Evolutionary conservation across 306 rosid species (phyloP), one percentile per base, ranked within the genome.

Genomic region (Cyclanthera cordifolia): DNA sequence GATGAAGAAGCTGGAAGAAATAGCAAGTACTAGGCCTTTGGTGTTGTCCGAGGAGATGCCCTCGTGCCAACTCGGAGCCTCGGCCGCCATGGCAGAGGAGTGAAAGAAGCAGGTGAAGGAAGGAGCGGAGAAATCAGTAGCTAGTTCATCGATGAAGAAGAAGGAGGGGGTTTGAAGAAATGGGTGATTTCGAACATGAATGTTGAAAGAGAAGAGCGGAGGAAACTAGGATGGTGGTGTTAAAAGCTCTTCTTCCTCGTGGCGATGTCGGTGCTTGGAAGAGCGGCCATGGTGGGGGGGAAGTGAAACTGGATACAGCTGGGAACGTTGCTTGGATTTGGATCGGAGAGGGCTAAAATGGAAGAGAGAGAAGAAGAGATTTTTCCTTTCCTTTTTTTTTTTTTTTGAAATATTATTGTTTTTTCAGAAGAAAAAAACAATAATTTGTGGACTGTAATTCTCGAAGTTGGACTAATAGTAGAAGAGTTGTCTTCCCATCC

Each of bases 1-100:
- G 47, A 89, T 89, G 82, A 89, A 89, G 78, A 89, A 55, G 71
- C 96, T 89, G 0, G 96, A 89, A 0, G 96, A 89, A 6, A 89
- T 85, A 59, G 85, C 96, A 20, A 89, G 94, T 19, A 79, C 60
- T 1, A 89, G 72, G 32, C 96, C 96, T 60, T 86, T 89, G 20
- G 85, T 16, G 37, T 89, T 89, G 12, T 86, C 96, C 3, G 89
- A 67, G 47, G 96, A 86, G 87, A 89, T 84, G 1, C 85, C 93
- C 74, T 79, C 96, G 39, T 83, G 83, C 90, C 90, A 89, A 60
- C 85, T 89, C 12, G 74, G 45, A 79, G 71, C 11, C 52, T 39
- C 25, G 23, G 73, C 54, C 70, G 73, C 77, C 80, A 77, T 77
- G 64, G 55, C 57, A 4, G 69, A 15, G 3, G 19, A 60, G 55